Conservation (phyloP, 179 eudicot genomes). For the Vitellaria paradoxa region DNA sequence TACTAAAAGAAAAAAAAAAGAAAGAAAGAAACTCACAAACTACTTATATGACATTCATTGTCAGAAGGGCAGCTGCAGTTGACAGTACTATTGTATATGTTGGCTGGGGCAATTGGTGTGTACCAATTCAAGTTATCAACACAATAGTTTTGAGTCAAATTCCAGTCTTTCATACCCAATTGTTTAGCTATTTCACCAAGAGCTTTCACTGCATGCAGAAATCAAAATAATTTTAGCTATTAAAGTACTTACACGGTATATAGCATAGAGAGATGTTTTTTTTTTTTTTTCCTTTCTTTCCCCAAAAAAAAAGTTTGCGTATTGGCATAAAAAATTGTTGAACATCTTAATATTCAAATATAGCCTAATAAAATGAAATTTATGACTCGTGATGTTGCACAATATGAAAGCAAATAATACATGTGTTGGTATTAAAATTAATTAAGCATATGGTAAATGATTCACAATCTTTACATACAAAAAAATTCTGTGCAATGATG, state of each 20-base stretch:
- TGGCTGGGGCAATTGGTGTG: constrained; percentile 12
- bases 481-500: too few species aligned
- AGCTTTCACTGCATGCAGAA: constrained; percentile 37
- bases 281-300: too few species aligned
- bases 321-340: too few species aligned
- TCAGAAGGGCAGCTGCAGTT: constrained; percentile 39
- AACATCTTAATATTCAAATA: too few species aligned
- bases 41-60: constrained; percentile 35
- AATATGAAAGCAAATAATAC: too few species aligned
- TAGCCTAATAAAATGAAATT: too few species aligned
- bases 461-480: too few species aligned
- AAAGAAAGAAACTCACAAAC: constrained; percentile 33
- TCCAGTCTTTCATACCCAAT: constrained; percentile 57
- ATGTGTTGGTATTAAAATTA: too few species aligned
- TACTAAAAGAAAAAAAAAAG: neutral
- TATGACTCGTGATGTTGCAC: too few species aligned
- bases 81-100: constrained; percentile 35
- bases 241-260: neutral
- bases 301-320: too few species aligned
- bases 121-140: constrained; percentile 36
- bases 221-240: neutral
- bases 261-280: neutral
- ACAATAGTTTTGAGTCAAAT: constrained; percentile 52
- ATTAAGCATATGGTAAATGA: too few species aligned
- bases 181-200: constrained; percentile 51